Base-by-base conservation (phyloP, 2,329 filamentous ascomycete genomes). In the Monosporascus ibericus region DNA sequence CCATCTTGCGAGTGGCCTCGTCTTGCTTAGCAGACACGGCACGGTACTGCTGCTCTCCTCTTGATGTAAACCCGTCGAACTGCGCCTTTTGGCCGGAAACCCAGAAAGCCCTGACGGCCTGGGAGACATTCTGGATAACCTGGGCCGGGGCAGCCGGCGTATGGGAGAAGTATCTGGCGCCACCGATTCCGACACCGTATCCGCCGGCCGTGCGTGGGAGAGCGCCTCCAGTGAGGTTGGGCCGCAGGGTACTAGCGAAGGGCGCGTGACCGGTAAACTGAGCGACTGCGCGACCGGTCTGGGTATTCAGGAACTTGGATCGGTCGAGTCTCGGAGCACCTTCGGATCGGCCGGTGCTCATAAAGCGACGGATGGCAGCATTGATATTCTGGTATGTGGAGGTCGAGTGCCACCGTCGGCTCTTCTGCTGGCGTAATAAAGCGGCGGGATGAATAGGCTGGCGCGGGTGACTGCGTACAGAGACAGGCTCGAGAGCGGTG, bases 71-170 rank as follows among this genome's bases (percentile, higher is more conserved):
- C 14, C 92, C 92, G 67, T 96, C 88, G 62, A 92, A 96, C 53
- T 88, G 87, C 9, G 88, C 86, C 68, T 92, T 94, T 64, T 95
- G 85, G 0, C 94, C 94, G 0, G 88, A 91, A n/a, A 96, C 78
- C 72, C 90, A 87, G 72, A 99, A 96, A 14, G 91, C 92, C 50
- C 94, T 85, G 64, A 97, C 86, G 5, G 91, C 94, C 61, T 91
- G 86, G 14, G 90, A 95, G n/a, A 96, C 92, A 70, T 96, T 96
- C 69, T 94, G 88, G 49, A 97, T 82, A 47, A 97, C 90, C 68
- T 97, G 90, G 1, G 92, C 90, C 39, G 90, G 91, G 7, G 86
- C 83, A 9, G 89, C 87, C 1, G 92, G 90, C 1, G 85, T 82
- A 72, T 96, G 92, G 1, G 90, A 95, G 73, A 97, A 97, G 75